Conservation (phyloP, 768 basidiomycete genomes). For the Lentinula detonsa region DNA sequence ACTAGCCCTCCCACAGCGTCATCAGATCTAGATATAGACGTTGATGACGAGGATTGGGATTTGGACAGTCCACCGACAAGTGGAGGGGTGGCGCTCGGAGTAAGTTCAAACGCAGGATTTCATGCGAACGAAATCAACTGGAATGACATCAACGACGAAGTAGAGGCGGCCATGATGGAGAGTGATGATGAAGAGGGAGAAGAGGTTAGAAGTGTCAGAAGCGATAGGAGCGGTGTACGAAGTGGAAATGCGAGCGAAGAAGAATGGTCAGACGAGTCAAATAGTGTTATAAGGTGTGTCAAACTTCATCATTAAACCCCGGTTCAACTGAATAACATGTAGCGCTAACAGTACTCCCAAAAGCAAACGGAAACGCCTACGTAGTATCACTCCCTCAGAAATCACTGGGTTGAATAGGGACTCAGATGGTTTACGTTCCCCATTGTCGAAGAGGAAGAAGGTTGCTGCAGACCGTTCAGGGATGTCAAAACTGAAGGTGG, state of each 20-base stretch:
- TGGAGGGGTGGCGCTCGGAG: neutral
- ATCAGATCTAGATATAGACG: conserved; percentile 62
- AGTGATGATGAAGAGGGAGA: conserved; percentile 56
- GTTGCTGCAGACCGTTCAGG: conserved; percentile 59
- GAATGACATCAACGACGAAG: conserved; percentile 80
- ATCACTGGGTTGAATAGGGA: conserved; percentile 29
- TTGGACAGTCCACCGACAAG: conserved; percentile 17
- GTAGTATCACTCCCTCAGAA: conserved; percentile 69
- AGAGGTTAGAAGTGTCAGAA: conserved; percentile 28
- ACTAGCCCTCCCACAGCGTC: conserved; percentile 44
- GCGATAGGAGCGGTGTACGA: conserved; percentile 34
- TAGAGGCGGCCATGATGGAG: conserved; percentile 83
- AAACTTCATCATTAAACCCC: conserved; percentile 9
- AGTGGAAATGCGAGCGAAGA: conserved; percentile 44
- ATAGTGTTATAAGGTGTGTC: conserved; percentile 37
- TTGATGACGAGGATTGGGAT: conserved; percentile 55
- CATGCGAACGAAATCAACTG: conserved; percentile 67
- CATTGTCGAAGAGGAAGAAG: conserved; percentile 78
- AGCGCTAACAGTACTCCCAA: conserved; percentile 36
- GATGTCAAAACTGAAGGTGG: conserved; percentile 64
- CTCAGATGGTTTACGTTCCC: conserved; percentile 51
- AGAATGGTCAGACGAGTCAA: conserved; percentile 47
- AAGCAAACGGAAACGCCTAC: conserved; percentile 60
- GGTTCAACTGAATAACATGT: conserved; percentile 19
- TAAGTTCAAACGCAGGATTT: conserved; percentile 18